These are phyloP conservation scores for Silene coronaria DNA, from an alignment of 179 eudicot genomes.

Conservation along the genomic window DNA sequence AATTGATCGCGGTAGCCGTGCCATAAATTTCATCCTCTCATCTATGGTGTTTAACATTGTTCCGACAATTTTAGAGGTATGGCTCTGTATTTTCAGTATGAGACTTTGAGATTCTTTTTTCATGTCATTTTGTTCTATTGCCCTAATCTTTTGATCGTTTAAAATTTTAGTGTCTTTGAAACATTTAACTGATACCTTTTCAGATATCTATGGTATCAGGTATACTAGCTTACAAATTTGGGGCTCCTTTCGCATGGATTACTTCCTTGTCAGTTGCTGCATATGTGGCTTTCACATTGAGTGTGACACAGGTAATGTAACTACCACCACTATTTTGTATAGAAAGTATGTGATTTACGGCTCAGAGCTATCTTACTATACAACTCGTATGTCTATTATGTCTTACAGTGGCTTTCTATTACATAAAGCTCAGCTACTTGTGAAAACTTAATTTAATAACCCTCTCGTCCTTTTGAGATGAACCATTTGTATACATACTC, in stretches of 20 bases:
- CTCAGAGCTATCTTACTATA: neutral
- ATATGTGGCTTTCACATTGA: slow-evolving; percentile 74
- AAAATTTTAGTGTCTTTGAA: slow-evolving; percentile 19
- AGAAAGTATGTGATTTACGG: neutral
- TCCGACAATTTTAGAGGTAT: slow-evolving; percentile 90
- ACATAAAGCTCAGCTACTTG: neutral
- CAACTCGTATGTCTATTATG: slow-evolving; percentile 1
- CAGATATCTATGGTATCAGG: slow-evolving; percentile 98
- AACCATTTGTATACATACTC: neutral
- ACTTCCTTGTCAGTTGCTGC: slow-evolving; percentile 92
- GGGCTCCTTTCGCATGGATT: slow-evolving; percentile 93
- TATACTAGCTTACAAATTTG: slow-evolving; percentile 91
- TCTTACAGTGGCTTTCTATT: neutral
- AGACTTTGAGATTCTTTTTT: neutral
- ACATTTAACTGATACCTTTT: slow-evolving; percentile 50
- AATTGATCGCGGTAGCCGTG: slow-evolving; percentile 99
- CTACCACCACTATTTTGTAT: slow-evolving; percentile 15
- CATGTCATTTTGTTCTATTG: neutral
- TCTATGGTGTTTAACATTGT: slow-evolving; percentile 94
- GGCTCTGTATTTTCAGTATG: slow-evolving; percentile 16
- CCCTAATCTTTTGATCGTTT: neutral
- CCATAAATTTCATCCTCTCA: slow-evolving; percentile 86
- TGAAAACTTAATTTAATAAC: neutral
- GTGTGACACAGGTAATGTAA: slow-evolving; percentile 71
- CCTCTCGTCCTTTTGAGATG: neutral